Evolutionary conservation across 2,329 filamentous ascomycete genomes (phyloP).

Genomic region (Pseudocercospora fijiensis): DNA sequence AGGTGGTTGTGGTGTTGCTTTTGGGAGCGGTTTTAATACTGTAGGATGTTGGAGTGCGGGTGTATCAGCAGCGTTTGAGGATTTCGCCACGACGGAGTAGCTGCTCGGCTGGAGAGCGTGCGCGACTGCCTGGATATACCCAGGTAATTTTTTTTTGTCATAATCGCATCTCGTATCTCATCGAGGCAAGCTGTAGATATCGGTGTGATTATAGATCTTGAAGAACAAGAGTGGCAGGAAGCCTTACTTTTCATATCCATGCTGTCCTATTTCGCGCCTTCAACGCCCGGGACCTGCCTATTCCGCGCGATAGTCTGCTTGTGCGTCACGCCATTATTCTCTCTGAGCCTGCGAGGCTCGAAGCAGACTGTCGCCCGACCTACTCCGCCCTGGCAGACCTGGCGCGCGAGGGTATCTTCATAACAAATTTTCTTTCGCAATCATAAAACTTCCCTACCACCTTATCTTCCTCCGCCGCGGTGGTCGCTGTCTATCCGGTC

Average conservation of each 20-base stretch:
- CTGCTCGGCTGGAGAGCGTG: background rate
- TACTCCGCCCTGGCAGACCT: background rate
- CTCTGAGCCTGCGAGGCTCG: background rate
- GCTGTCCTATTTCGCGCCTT: conserved; percentile 14
- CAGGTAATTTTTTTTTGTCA: background rate
- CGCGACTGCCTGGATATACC: background rate
- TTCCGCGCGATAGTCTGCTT: background rate
- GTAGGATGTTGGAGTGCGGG: background rate
- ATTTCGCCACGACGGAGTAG: background rate
- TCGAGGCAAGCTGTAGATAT: background rate
- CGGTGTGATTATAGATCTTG: background rate
- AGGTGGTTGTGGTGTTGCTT: background rate
- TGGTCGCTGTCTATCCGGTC: conserved; percentile 41
- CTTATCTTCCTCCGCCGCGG: conserved; percentile 24
- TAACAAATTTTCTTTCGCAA: background rate
- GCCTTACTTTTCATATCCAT: conserved; percentile 12
- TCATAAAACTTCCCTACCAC: background rate
- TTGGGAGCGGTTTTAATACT: background rate
- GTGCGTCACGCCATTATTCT: background rate
- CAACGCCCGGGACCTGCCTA: conserved; percentile 4
- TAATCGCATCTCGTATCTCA: background rate
- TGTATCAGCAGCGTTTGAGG: too few relatives aligned
- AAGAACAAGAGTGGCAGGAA: background rate
- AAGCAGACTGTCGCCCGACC: background rate
- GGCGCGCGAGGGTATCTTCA: background rate